Evolutionary conservation across 305 asterid species (phyloP).

Genomic region (Fraxinus baroniana): DNA sequence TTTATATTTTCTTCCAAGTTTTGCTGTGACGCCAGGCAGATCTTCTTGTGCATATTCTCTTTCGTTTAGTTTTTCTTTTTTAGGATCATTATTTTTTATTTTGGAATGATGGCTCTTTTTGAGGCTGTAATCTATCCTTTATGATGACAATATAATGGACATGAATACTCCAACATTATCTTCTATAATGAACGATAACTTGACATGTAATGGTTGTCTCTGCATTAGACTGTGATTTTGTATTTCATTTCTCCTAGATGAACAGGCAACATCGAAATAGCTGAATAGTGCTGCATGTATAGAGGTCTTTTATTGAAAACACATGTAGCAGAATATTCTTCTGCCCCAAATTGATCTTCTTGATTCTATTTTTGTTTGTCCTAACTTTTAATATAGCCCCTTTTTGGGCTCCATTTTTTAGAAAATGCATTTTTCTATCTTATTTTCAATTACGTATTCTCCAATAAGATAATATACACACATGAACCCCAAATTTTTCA

Average conservation of each 20-base stretch:
- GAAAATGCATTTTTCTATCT: background rate
- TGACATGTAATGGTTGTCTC: background rate
- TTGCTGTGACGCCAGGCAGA: conserved; percentile 17
- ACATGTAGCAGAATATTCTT: background rate
- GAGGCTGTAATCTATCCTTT: conserved; percentile 14
- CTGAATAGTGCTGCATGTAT: background rate
- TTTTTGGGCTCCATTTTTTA: background rate
- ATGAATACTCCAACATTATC: conserved; percentile 6
- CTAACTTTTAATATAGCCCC: background rate
- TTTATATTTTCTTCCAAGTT: conserved; percentile 20
- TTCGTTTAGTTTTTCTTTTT: background rate
- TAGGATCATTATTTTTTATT: background rate
- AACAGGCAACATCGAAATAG: conserved; percentile 5
- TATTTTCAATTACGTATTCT: background rate
- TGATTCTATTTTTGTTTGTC: background rate
- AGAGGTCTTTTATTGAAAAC: conserved; percentile 16
- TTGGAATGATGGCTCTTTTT: background rate
- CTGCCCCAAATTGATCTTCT: background rate
- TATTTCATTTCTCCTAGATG: conserved; percentile 6
- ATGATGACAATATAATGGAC: background rate
- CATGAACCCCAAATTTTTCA: background rate
- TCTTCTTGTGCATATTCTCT: conserved; percentile 16
- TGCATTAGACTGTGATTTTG: background rate
- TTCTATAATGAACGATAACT: conserved; percentile 2
- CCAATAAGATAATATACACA: background rate